Evolutionary conservation across 306 rosid genomes (phyloP), one percentile per base, ranked within the genome.

Genomic region (Ammopiptanthus mongolicus): DNA sequence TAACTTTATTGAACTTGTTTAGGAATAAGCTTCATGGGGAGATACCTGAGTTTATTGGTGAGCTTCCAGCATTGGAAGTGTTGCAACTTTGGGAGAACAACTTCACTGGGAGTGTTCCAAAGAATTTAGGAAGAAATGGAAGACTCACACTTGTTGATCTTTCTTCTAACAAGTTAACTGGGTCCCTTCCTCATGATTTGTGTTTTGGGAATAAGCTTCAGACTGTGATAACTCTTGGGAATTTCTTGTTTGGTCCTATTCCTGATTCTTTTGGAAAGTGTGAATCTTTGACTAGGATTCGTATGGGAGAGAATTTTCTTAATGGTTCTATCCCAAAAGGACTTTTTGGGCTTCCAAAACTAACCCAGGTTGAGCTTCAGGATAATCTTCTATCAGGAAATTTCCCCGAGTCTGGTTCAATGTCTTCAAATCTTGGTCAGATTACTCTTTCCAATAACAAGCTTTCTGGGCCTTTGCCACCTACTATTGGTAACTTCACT

Each of bases 21-120:
- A 61, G 98, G 33, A 94, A 94, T 76, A 88, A 81, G 88, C 98
- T 94, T 28, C 91, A 94, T 63, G 98, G 98, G 5, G 89, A 90
- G 3, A 94, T 94, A 76, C 98, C 98, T 0, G 96, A 90, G 77
- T 94, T 94, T 31, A 64, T 94, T 6, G 98, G 96, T 1, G 95
- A 80, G 36, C 62, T 91, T 41, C 97, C 97, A 44, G 81, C 83
- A 19, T 68, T 94, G 18, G 91, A 94, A 77, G 98, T 94, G 0
- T 42, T 94, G 65, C 98, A 91, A 84, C 84, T 94, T 4, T 94
- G 97, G 97, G 96, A 94, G 80, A 94, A 94, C 77, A 94, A 94
- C 83, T 91, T 94, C 88, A 94, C 98, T 0, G 98, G 84, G 0
- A 86, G 87, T 51, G 85, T 94, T 76, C 98, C 98, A 8, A 87